Conservation (phyloP, 75 land plant species). For the Sequoiadendron giganteum region DNA sequence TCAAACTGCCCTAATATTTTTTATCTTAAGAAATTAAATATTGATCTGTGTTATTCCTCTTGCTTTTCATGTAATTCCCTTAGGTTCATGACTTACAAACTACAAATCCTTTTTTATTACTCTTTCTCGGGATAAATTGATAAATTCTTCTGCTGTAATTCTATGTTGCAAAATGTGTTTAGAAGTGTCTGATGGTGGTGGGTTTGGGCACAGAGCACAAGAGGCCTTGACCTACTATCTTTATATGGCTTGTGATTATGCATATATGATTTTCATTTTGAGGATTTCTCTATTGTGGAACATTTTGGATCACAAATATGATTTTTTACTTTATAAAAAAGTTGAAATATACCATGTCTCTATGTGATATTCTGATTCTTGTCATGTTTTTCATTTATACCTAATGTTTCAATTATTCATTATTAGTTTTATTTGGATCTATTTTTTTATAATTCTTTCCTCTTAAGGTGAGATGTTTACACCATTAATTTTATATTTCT, state of each 20-base stretch:
- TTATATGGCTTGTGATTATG: not conserved
- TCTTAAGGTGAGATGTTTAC: not conserved
- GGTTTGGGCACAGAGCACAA: not conserved
- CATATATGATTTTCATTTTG: not conserved
- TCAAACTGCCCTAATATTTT: not conserved
- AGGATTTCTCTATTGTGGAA: not conserved
- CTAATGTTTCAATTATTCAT: too few species aligned
- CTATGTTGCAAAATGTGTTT: not conserved
- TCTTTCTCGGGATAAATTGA: not conserved
- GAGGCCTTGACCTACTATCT: not conserved
- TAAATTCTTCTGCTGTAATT: not conserved
- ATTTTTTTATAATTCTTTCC: too few species aligned
- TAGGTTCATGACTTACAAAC: not conserved
- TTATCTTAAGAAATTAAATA: not conserved
- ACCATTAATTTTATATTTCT: conserved; percentile 5
- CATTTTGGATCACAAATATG: not conserved
- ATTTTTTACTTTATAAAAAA: not conserved
- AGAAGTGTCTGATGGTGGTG: not conserved
- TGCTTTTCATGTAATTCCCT: not conserved
- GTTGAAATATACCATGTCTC: not conserved
- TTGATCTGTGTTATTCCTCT: not conserved
- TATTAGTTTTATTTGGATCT: too few species aligned
- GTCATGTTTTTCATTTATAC: not conserved
- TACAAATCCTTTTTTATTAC: not conserved
- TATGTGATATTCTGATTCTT: not conserved